These are phyloP conservation scores for Phlyctochytrium arcticum DNA, from an alignment of 192 early-diverging fungal genomes.

Conservation along the genomic window DNA sequence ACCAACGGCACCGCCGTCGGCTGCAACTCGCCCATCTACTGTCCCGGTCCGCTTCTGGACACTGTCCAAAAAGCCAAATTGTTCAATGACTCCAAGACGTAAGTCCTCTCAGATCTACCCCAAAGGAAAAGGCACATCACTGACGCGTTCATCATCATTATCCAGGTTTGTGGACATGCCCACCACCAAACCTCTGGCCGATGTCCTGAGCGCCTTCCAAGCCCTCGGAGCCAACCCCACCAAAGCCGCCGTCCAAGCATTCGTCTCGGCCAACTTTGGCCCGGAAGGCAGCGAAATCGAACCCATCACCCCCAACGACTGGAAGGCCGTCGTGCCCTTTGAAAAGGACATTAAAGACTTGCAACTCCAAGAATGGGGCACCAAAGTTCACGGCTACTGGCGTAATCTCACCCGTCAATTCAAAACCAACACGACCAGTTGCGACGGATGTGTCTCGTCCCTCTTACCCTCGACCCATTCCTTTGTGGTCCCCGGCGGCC, in stretches of 20 bases:
- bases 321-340: conserved; percentile 38
- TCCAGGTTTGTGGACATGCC: conserved; percentile 41
- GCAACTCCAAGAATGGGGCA: conserved; percentile 44
- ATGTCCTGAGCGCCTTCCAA: conserved; percentile 51
- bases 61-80: conserved; percentile 58
- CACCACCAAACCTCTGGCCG: conserved; percentile 48
- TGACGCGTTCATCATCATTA: background rate
- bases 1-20: no score
- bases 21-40: conserved; percentile 68
- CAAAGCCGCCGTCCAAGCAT: conserved; percentile 31
- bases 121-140: background rate
- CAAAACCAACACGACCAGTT: conserved; percentile 35
- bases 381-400: conserved; percentile 55
- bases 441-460: conserved; percentile 53
- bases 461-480: conserved; percentile 51
- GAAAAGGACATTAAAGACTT: conserved; percentile 41
- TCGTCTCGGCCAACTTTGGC: conserved; percentile 57
- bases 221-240: conserved; percentile 39
- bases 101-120: conserved; percentile 51
- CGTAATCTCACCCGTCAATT: conserved; percentile 51
- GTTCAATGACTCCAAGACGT: conserved; percentile 69
- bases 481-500: conserved; percentile 70
- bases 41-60: conserved; percentile 57
- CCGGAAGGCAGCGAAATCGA: conserved; percentile 49
- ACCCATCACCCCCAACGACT: conserved; percentile 30